Conservation (phyloP, 1,284 basidiomycete genomes). For the Moesziomyces parantarcticus region DNA sequence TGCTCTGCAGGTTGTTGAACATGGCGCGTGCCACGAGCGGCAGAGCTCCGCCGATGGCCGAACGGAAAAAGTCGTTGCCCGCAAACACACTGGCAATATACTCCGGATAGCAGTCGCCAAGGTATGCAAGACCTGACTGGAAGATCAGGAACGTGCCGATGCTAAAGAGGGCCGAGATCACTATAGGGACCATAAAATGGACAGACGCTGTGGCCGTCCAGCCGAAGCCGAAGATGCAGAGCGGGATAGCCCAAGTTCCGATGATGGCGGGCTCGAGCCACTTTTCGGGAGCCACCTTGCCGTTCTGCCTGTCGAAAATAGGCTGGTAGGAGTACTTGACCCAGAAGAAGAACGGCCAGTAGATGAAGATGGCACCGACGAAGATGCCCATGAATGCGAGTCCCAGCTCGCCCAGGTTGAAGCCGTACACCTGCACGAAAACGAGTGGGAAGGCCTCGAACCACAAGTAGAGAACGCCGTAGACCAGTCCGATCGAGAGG, state of each 20-base stretch:
- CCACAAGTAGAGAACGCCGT: slow-evolving; percentile 46
- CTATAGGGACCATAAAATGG: slow-evolving; percentile 60
- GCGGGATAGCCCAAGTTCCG: slow-evolving; percentile 70
- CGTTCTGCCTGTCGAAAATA: slow-evolving; percentile 29
- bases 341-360: slow-evolving; percentile 30
- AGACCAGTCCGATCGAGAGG: slow-evolving; percentile 56
- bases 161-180: slow-evolving; percentile 39
- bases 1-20: slow-evolving; percentile 54
- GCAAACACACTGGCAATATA: slow-evolving; percentile 56
- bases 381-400: slow-evolving; percentile 53
- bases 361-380: slow-evolving; percentile 45
- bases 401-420: slow-evolving; percentile 55
- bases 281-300: slow-evolving; percentile 50
- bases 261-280: slow-evolving; percentile 52
- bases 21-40: slow-evolving; percentile 50
- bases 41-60: slow-evolving; percentile 50
- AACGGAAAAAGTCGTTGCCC: slow-evolving; percentile 54
- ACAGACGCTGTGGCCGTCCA: slow-evolving; percentile 55
- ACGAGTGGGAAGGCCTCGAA: slow-evolving; percentile 57
- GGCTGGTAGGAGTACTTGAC: slow-evolving; percentile 37
- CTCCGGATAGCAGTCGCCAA: slow-evolving; percentile 48
- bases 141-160: slow-evolving; percentile 54
- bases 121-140: slow-evolving; percentile 45
- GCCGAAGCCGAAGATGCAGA: slow-evolving; percentile 59
- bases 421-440: slow-evolving; percentile 54